phyloP scores from a whole-genome alignment of 768 basidiomycete genomes.

The Lyophyllum decastes region DNA sequence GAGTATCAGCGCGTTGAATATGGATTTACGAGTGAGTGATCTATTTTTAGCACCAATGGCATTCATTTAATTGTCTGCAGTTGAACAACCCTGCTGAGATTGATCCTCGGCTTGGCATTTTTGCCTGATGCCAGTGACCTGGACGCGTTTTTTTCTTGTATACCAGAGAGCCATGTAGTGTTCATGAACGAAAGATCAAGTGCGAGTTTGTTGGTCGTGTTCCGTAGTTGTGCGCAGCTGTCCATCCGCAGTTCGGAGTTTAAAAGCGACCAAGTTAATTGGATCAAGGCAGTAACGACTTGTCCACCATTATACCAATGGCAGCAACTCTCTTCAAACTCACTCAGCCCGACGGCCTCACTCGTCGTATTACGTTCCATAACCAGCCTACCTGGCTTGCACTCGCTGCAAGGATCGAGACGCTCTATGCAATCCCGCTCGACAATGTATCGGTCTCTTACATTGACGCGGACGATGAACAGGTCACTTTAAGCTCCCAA shows the following conservation, averaged over 20 bases:
- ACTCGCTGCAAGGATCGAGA: slow-evolving; percentile 44
- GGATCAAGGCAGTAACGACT: neutral
- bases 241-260: slow-evolving; percentile 23
- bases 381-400: slow-evolving; percentile 37
- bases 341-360: slow-evolving; percentile 52
- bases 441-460: slow-evolving; percentile 70
- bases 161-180: neutral
- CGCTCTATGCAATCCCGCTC: slow-evolving; percentile 51
- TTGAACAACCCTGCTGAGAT: slow-evolving; percentile 73
- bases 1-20: slow-evolving; percentile 59
- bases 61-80: slow-evolving; percentile 32
- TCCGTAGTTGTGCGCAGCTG: slow-evolving; percentile 11
- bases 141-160: neutral
- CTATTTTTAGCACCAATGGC: neutral
- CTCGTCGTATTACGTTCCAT: slow-evolving; percentile 59
- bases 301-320: slow-evolving; percentile 35
- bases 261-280: slow-evolving; percentile 6
- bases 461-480: slow-evolving; percentile 70
- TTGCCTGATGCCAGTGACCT: slow-evolving; percentile 47
- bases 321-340: slow-evolving; percentile 66
- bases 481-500: slow-evolving; percentile 75
- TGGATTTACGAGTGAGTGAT: slow-evolving; percentile 57
- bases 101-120: slow-evolving; percentile 66
- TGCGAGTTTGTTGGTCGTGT: neutral
- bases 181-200: neutral